Conservation (phyloP, 179 eudicot species). For the Carnegiea gigantea region DNA sequence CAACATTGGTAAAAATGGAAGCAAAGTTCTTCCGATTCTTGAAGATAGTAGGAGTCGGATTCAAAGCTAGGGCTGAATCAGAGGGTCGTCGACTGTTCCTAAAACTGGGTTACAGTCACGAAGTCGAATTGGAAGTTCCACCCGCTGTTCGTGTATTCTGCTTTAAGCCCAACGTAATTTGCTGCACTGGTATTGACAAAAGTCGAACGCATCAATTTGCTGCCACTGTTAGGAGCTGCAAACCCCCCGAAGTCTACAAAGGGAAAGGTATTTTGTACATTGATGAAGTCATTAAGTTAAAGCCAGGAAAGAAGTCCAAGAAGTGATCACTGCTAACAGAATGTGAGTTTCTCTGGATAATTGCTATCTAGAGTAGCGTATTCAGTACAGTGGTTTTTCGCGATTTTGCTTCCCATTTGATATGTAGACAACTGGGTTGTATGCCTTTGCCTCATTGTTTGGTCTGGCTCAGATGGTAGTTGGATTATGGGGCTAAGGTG, state of each 20-base stretch:
- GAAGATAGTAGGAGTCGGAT: slow-evolving; percentile 15
- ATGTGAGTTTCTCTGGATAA: not conserved
- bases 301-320: slow-evolving; percentile 15
- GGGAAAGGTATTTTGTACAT: slow-evolving; percentile 19
- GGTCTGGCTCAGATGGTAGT: no score
- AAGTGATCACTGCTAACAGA: not conserved
- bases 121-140: slow-evolving; percentile 13
- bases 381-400: not conserved
- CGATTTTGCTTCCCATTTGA: not conserved
- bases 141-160: slow-evolving; percentile 18
- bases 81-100: slow-evolving; percentile 11
- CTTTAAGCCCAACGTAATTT: slow-evolving; percentile 13
- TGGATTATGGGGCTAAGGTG: not conserved
- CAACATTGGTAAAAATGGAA: slow-evolving; percentile 1
- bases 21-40: slow-evolving; percentile 12
- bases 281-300: slow-evolving; percentile 14
- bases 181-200: slow-evolving; percentile 6
- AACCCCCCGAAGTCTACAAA: slow-evolving; percentile 12
- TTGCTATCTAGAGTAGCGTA: not conserved
- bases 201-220: slow-evolving; percentile 9
- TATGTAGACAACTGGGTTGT: not conserved
- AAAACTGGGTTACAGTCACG: slow-evolving; percentile 12
- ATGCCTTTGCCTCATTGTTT: not conserved
- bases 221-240: slow-evolving; percentile 12
- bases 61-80: slow-evolving; percentile 15